Conservation (phyloP, 331 rosid genomes). For the Rhamnella rubrinervis region DNA sequence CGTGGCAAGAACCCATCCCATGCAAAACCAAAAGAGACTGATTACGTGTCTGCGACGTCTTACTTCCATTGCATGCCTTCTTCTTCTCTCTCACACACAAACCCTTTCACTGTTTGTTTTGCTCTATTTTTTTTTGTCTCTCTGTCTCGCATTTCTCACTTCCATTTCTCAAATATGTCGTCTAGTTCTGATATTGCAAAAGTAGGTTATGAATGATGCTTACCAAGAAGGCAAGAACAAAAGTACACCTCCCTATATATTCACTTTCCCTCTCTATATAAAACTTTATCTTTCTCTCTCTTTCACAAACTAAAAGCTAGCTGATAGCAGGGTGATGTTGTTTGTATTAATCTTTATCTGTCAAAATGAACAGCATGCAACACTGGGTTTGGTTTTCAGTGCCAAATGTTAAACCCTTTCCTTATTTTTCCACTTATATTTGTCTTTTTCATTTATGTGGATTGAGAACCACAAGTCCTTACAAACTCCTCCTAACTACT, state of each 20-base stretch:
- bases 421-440: slow-evolving; percentile 11
- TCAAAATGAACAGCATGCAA: slow-evolving; percentile 23
- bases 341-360: not conserved
- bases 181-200: slow-evolving; percentile 5
- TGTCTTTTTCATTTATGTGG: slow-evolving; percentile 19
- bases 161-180: slow-evolving; percentile 16
- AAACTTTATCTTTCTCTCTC: not conserved
- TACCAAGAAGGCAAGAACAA: slow-evolving; percentile 31
- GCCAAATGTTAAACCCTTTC: slow-evolving; percentile 22
- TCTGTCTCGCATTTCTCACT: not conserved
- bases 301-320: not conserved
- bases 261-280: slow-evolving; percentile 5
- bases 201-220: not conserved
- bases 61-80: slow-evolving; percentile 40
- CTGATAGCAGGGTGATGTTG: not conserved
- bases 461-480: slow-evolving; percentile 22
- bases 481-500: slow-evolving; percentile 13
- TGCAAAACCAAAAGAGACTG: slow-evolving; percentile 24
- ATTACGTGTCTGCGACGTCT: slow-evolving; percentile 46
- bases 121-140: not conserved
- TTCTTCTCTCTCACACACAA: slow-evolving; percentile 10
- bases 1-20: slow-evolving; percentile 34
- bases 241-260: slow-evolving; percentile 5
- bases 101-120: slow-evolving; percentile 1
- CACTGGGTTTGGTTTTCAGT: slow-evolving; percentile 22